phyloP scores from a whole-genome alignment of 345 rosid species.

The Pugionium dolabratum region DNA sequence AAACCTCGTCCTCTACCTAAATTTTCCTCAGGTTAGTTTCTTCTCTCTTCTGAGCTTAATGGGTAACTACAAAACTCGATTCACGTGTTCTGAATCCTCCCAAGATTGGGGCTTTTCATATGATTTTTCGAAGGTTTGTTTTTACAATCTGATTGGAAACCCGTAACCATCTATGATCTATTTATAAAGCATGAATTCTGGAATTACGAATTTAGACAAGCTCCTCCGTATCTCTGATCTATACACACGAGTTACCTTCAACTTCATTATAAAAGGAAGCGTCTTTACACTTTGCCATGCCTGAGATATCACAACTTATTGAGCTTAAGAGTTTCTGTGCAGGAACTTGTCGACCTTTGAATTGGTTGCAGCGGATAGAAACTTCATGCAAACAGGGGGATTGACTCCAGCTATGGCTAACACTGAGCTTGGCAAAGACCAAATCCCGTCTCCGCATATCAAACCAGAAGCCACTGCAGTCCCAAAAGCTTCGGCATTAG shows the following conservation, averaged over 20 bases:
- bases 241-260: slow-evolving; percentile 25
- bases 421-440: slow-evolving; percentile 74
- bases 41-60: slow-evolving; percentile 16
- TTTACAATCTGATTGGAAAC: slow-evolving; percentile 64
- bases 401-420: slow-evolving; percentile 57
- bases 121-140: slow-evolving; percentile 39
- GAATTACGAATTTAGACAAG: slow-evolving; percentile 6
- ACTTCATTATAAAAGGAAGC: slow-evolving; percentile 21
- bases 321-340: slow-evolving; percentile 4
- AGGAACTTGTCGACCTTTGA: slow-evolving; percentile 52
- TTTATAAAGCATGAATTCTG: slow-evolving; percentile 33
- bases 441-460: slow-evolving; percentile 81
- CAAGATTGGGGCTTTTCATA: slow-evolving; percentile 5
- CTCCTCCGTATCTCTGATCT: slow-evolving; percentile 15
- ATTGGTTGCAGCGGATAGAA: slow-evolving; percentile 56
- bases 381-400: slow-evolving; percentile 90
- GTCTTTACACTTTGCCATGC: slow-evolving; percentile 29
- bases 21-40: slow-evolving; percentile 61
- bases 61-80: slow-evolving; percentile 10
- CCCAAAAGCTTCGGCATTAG: slow-evolving; percentile 64
- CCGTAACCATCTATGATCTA: slow-evolving; percentile 52
- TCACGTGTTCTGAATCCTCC: not conserved
- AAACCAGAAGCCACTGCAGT: slow-evolving; percentile 86
- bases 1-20: slow-evolving; percentile 62
- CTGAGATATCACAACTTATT: slow-evolving; percentile 17